Evolutionary conservation across 257 asterid species (phyloP).

Genomic region (Marsdenia floribunda): DNA sequence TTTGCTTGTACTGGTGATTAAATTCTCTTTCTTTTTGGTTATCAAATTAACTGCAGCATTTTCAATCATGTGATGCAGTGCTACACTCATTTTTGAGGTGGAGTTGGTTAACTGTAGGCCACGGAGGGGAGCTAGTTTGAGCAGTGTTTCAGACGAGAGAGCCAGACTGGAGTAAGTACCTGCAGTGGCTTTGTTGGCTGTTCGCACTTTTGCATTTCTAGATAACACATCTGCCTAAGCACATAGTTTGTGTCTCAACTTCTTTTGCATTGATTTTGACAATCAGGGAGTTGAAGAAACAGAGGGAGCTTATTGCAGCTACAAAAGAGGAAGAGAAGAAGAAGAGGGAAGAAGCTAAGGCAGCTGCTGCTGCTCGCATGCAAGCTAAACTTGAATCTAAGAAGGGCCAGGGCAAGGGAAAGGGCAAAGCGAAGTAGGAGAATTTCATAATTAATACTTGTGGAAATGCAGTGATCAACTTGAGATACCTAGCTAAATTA

Average conservation of each 20-base stretch:
- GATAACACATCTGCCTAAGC: background rate
- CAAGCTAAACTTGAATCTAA: conserved; percentile 94
- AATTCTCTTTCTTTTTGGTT: background rate
- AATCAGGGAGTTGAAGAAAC: conserved; percentile 83
- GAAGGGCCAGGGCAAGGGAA: conserved; percentile 84
- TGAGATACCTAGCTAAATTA: too few species aligned
- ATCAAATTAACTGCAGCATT: background rate
- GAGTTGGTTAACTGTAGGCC: conserved; percentile 96
- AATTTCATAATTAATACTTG: background rate
- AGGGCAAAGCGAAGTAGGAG: conserved; percentile 67
- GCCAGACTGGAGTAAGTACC: conserved; percentile 84
- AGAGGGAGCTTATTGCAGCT: conserved; percentile 77
- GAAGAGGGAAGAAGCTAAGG: conserved; percentile 98
- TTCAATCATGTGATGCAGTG: conserved; percentile 41
- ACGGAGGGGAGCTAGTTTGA: conserved; percentile 79
- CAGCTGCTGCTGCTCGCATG: conserved; percentile 91
- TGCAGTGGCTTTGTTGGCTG: background rate
- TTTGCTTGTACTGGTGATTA: background rate
- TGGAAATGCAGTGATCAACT: background rate
- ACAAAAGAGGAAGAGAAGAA: conserved; percentile 90
- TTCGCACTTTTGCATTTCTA: background rate
- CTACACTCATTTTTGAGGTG: conserved; percentile 87
- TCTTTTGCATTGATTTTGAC: background rate
- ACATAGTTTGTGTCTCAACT: background rate
- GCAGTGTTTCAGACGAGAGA: conserved; percentile 87